These are phyloP conservation scores for Kwoniella pini DNA, from an alignment of 768 basidiomycete genomes.

Conservation along the genomic window DNA sequence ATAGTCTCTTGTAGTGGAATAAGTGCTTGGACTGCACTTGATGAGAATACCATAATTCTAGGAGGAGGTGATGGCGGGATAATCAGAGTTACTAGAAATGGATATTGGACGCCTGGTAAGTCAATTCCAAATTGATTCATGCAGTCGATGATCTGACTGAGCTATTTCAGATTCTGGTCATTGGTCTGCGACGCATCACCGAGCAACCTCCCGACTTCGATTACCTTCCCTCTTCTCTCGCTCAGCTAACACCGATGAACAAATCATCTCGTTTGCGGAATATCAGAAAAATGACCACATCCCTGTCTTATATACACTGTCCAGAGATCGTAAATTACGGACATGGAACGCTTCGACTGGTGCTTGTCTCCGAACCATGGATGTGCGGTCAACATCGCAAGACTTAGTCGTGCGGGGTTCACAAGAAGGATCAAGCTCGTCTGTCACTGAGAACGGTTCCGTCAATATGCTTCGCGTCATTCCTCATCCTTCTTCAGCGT, in stretches of 20 bases:
- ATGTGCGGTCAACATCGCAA: constrained; percentile 44
- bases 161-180: constrained; percentile 12
- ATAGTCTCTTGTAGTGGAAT: constrained; percentile 26
- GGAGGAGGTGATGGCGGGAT: constrained; percentile 45
- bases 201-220: constrained; percentile 34
- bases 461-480: constrained; percentile 64
- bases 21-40: constrained; percentile 31
- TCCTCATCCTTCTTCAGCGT: constrained; percentile 34
- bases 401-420: constrained; percentile 31
- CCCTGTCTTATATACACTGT: constrained; percentile 67
- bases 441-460: constrained; percentile 13
- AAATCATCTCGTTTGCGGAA: constrained; percentile 37
- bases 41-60: constrained; percentile 38
- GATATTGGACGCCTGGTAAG: constrained; percentile 27
- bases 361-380: constrained; percentile 65
- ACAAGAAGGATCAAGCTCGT: constrained; percentile 25
- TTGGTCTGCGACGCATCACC: constrained; percentile 39
- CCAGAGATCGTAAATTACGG: constrained; percentile 78
- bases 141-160: background rate
- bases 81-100: constrained; percentile 22
- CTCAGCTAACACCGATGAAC: constrained; percentile 27
- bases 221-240: constrained; percentile 44
- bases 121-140: background rate
- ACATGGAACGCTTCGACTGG: constrained; percentile 75
- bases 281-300: constrained; percentile 17